These are phyloP conservation scores for Helenozyma rhizophorensis DNA, from an alignment of 805 yeast species.

Conservation along the genomic window DNA sequence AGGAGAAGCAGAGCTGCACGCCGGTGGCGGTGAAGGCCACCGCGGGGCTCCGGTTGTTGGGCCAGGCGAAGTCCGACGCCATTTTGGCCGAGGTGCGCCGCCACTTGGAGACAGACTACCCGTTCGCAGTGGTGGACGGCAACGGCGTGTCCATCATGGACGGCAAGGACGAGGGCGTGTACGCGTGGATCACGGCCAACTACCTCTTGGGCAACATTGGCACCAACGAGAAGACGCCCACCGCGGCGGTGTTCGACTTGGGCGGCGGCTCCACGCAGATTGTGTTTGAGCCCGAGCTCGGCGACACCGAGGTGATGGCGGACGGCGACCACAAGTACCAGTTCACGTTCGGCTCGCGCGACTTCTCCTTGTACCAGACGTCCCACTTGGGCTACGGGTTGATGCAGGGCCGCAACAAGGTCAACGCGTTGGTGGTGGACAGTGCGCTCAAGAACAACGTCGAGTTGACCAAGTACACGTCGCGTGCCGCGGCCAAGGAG, in stretches of 20 bases:
- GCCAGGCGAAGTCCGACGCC: constrained; percentile 63
- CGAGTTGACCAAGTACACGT: constrained; percentile 19
- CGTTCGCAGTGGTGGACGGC: constrained; percentile 85
- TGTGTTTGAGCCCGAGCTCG: constrained; percentile 90
- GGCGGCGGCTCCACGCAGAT: constrained; percentile 99
- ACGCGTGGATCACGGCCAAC: constrained; percentile 97
- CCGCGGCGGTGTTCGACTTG: constrained; percentile 95
- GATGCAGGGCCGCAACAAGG: constrained; percentile 86
- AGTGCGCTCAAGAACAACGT: constrained; percentile 34
- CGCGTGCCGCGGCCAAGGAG: constrained; percentile 32
- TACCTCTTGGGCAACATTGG: constrained; percentile 93
- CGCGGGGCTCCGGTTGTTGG: constrained; percentile 88
- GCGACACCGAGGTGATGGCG: constrained; percentile 54
- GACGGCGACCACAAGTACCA: constrained; percentile 88
- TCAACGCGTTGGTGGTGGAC: constrained; percentile 63
- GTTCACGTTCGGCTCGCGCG: constrained; percentile 74
- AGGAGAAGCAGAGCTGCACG: constrained; percentile 67
- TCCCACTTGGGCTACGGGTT: constrained; percentile 95
- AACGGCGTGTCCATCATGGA: constrained; percentile 92
- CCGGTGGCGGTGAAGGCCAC: constrained; percentile 98
- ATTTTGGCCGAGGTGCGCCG: constrained; percentile 73
- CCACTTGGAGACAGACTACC: constrained; percentile 76
- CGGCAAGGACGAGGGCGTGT: constrained; percentile 96
- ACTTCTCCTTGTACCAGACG: constrained; percentile 82
- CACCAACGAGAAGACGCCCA: constrained; percentile 63